Percentiles rank a stretch among this genome's conserved stretches.
Conservation (phyloP, 2,329 filamentous ascomycete genomes). For the Penicillium sclerotiorum region DNA sequence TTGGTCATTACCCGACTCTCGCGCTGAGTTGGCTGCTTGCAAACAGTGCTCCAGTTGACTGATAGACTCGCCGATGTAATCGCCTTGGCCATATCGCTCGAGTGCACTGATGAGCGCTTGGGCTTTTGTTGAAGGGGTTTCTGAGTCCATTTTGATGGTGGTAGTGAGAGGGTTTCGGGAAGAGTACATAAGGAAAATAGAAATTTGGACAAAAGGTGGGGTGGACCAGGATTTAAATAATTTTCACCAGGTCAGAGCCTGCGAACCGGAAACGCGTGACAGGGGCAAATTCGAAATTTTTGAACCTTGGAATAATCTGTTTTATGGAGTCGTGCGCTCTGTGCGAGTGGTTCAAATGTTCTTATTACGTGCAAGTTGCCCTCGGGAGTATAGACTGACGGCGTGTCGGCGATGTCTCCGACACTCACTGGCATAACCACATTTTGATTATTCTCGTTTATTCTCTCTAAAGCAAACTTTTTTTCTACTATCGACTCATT, state of each 20-base stretch:
- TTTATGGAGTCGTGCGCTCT: too few relatives aligned
- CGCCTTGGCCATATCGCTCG: constrained; percentile 35
- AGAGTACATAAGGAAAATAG: background rate
- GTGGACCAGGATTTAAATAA: background rate
- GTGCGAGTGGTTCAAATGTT: too few relatives aligned
- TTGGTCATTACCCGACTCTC: constrained; percentile 21
- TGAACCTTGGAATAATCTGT: too few relatives aligned
- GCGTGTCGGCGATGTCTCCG: too few relatives aligned
- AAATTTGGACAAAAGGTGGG: background rate
- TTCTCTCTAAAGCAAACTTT: too few relatives aligned
- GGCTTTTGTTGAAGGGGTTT: constrained; percentile 19
- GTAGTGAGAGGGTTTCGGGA: background rate
- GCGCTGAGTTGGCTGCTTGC: constrained; percentile 36
- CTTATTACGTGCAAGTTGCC: too few relatives aligned
- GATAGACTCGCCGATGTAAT: constrained; percentile 40
- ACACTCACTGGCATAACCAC: too few relatives aligned
- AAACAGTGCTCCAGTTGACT: constrained; percentile 39
- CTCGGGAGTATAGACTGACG: too few relatives aligned
- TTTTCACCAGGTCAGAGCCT: background rate
- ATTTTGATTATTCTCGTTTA: too few relatives aligned
- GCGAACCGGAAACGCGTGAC: too few relatives aligned
- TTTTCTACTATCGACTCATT: too few relatives aligned
- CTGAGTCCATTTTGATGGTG: constrained; percentile 7
- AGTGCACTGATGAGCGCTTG: constrained; percentile 25
- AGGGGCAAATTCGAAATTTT: too few relatives aligned